Evolutionary conservation across 495 filamentous ascomycete species (phyloP).

Genomic region (Cladorrhinum samala): DNA sequence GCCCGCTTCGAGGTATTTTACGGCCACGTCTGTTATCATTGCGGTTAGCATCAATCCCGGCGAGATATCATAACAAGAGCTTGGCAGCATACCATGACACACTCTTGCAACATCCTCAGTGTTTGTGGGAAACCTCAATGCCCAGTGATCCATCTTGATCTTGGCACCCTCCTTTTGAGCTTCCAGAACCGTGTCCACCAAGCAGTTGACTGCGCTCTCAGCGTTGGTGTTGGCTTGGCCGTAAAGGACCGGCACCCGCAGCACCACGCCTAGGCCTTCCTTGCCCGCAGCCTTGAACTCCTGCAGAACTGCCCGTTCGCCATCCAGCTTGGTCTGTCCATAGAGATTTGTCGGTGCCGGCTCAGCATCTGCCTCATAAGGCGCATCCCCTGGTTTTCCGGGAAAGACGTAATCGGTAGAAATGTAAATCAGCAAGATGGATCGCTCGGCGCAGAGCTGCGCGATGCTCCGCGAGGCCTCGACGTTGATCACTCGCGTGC

Average conservation of each 20-base stretch:
- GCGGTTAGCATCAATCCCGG: neutral
- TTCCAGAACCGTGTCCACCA: slow-evolving; percentile 69
- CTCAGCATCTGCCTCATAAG: slow-evolving; percentile 61
- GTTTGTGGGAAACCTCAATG: slow-evolving; percentile 75
- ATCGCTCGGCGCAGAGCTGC: slow-evolving; percentile 51
- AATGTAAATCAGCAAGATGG: slow-evolving; percentile 80
- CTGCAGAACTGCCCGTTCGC: slow-evolving; percentile 66
- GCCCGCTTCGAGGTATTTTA: slow-evolving; percentile 51
- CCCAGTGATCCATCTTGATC: slow-evolving; percentile 85
- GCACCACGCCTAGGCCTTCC: slow-evolving; percentile 55
- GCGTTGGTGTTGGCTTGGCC: slow-evolving; percentile 55
- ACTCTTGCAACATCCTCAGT: slow-evolving; percentile 88
- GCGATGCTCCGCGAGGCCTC: slow-evolving; percentile 63
- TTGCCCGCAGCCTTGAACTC: slow-evolving; percentile 46
- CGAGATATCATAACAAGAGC: too few species aligned
- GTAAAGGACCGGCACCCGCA: slow-evolving; percentile 87
- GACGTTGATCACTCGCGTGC: slow-evolving; percentile 70
- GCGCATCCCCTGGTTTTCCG: slow-evolving; percentile 74
- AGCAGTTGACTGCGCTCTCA: slow-evolving; percentile 78
- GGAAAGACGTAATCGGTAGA: slow-evolving; percentile 94
- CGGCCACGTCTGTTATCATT: slow-evolving; percentile 48
- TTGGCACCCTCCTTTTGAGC: slow-evolving; percentile 52
- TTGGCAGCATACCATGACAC: slow-evolving; percentile 40
- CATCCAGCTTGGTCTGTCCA: slow-evolving; percentile 80
- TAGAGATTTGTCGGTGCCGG: slow-evolving; percentile 78